Percentiles rank a stretch among this genome's conserved stretches.
Evolutionary conservation across 495 filamentous ascomycete species (phyloP).

Genomic region (Xylaria castorea): DNA sequence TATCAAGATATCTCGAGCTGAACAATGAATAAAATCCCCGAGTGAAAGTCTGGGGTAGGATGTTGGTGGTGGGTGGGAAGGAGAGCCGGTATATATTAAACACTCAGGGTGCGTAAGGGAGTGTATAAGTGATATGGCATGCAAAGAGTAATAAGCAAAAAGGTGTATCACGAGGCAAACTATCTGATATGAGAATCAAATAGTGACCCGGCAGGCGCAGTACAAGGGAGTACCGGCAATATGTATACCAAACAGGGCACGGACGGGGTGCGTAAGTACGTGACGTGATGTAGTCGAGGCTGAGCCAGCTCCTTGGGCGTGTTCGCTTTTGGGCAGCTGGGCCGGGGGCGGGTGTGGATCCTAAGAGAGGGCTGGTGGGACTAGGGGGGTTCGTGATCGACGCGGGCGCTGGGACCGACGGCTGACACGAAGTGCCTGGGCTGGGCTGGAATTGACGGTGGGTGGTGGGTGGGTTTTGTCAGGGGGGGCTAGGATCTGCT

Average conservation of each 20-base stretch:
- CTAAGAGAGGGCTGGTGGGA: slow-evolving; percentile 23
- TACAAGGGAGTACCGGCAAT: slow-evolving; percentile 27
- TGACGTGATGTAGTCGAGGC: slow-evolving; percentile 44
- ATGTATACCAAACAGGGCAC: slow-evolving; percentile 31
- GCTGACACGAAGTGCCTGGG: slow-evolving; percentile 42
- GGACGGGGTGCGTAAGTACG: slow-evolving; percentile 36
- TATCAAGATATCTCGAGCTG: slow-evolving; percentile 22
- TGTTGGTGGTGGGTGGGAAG: slow-evolving; percentile 5
- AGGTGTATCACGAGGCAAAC: slow-evolving; percentile 46
- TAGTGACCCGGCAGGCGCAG: slow-evolving; percentile 35
- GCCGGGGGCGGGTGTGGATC: slow-evolving; percentile 4
- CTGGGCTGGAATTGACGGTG: slow-evolving; percentile 33
- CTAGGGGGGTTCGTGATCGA: slow-evolving; percentile 23
- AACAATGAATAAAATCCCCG: slow-evolving; percentile 24
- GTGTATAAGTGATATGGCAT: slow-evolving; percentile 29
- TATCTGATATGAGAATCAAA: slow-evolving; percentile 40
- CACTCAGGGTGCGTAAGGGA: slow-evolving; percentile 18
- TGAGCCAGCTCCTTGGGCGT: slow-evolving; percentile 36
- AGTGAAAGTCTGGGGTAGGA: slow-evolving; percentile 8
- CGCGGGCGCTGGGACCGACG: slow-evolving; percentile 29
- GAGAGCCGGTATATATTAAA: slow-evolving; percentile 24
- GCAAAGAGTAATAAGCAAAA: slow-evolving; percentile 29
- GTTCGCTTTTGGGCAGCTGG: slow-evolving; percentile 33
- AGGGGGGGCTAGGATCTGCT: slow-evolving; percentile 18
- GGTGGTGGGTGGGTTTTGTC: neutral